These are phyloP conservation scores for Colletotrichum sansevieriae DNA, from an alignment of 2,329 filamentous ascomycete species.

Conservation along the genomic window DNA sequence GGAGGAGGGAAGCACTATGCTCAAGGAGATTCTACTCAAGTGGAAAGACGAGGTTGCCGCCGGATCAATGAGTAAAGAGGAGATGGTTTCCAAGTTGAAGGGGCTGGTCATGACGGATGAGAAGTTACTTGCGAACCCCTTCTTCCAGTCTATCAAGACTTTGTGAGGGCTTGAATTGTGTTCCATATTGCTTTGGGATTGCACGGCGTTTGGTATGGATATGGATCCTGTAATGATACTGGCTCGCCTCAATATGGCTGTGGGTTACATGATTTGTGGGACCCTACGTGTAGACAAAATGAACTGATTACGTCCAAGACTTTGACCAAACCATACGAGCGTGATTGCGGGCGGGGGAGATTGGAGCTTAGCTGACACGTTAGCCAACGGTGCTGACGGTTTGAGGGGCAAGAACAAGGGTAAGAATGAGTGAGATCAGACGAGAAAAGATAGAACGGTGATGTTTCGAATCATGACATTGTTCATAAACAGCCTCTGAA, in stretches of 20 bases:
- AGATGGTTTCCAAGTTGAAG: constrained; percentile 83
- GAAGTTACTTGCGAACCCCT: constrained; percentile 73
- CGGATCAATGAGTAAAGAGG: constrained; percentile 74
- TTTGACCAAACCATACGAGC: background rate
- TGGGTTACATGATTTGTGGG: background rate
- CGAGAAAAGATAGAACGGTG: constrained; percentile 48
- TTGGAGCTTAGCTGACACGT: too few relatives aligned
- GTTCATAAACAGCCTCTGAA: constrained; percentile 64
- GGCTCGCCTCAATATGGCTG: background rate
- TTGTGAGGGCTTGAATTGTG: constrained; percentile 52
- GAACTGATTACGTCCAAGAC: background rate
- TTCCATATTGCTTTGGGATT: background rate
- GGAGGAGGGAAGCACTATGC: constrained; percentile 84
- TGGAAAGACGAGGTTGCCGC: constrained; percentile 85
- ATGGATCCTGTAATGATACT: constrained; percentile 10
- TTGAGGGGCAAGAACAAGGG: too few relatives aligned
- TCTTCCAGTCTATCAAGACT: constrained; percentile 76
- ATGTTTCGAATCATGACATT: constrained; percentile 53
- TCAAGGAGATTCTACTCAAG: constrained; percentile 84
- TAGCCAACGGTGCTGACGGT: too few relatives aligned
- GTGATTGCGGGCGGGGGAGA: too few relatives aligned
- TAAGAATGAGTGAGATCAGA: constrained; percentile 21
- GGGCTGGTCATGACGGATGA: constrained; percentile 83
- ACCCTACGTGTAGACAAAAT: constrained; percentile 3
- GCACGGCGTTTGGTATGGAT: constrained; percentile 24